Base-by-base conservation (phyloP, 371 early-diverging fungal species). In the Blakeslea trispora region DNA sequence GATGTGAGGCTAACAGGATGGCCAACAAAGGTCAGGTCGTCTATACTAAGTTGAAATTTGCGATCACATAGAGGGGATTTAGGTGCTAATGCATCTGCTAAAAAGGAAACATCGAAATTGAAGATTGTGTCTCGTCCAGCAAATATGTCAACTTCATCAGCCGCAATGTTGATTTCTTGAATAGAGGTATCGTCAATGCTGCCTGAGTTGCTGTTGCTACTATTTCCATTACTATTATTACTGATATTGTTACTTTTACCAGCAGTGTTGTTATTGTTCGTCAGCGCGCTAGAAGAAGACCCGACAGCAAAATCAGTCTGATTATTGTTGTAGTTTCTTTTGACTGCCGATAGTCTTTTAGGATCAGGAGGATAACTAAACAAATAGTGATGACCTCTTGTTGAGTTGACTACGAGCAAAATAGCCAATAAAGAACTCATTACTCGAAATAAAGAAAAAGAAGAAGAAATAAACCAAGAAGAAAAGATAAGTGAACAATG, bases 1-100 rank as follows among this genome's bases (percentile, higher is more conserved):
- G 86, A 56, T 43, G 81, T 55, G 5, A 84, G 56, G 37, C 77
- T 81, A 18, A 85, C 81, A 2, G 86, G 86, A 55, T 84, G 87
- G 0, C 87, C 87, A 21, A 93, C 84, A 79, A 92, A 91, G 0
- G 87, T 86, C 52, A 91, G 40, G 46, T 87, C 86, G 53, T 93
- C 90, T 24, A 93, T 82, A 14, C 82, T 79, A n/a, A 93, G 76
- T 60, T 90, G 89, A 64, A 93, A 93, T 49, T 83, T 80, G 23
- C 80, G 71, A 67, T 90, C 89, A 56, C 91, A 85, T 3, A 91
- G 70, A 5, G 86, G 75, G 9, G 74, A 64, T 71, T 85, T 89
- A 8, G 94, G 94, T 0, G 91, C 85, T 8, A 93, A 75, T 6
- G 91, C 69, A 54, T 90, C 86, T 8, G 91, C 88, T 19, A 91